phyloP scores from a whole-genome alignment of 2,329 filamentous ascomycete species.

The Plenodomus lindquistii region DNA sequence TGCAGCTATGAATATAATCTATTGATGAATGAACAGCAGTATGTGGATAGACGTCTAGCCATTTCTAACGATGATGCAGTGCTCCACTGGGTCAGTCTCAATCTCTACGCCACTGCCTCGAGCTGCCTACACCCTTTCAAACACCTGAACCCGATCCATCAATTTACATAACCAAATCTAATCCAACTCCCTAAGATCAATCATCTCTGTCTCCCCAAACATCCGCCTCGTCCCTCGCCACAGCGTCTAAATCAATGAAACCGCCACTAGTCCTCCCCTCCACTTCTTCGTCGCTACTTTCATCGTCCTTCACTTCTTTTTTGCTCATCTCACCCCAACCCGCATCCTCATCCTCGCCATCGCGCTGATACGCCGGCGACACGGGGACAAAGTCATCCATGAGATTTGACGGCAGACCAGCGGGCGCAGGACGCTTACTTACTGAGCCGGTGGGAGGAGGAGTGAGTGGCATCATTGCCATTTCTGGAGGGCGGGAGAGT shows the following conservation, averaged over 20 bases:
- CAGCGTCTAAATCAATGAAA: constrained; percentile 39
- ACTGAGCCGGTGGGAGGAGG: constrained; percentile 20
- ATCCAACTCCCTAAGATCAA: background rate
- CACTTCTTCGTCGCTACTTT: constrained; percentile 18
- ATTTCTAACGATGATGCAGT: too few relatives aligned
- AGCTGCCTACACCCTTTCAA: too few relatives aligned
- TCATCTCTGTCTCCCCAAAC: constrained; percentile 42
- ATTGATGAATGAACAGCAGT: too few relatives aligned
- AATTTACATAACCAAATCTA: too few relatives aligned
- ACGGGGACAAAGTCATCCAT: constrained; percentile 43
- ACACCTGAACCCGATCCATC: too few relatives aligned
- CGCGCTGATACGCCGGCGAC: constrained; percentile 18
- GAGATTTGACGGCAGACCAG: constrained; percentile 35
- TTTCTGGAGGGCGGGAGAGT: constrained; percentile 27
- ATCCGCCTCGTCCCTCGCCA: constrained; percentile 41
- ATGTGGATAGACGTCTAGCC: too few relatives aligned
- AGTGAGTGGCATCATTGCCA: constrained; percentile 40
- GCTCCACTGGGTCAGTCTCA: too few relatives aligned
- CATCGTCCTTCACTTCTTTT: constrained; percentile 23
- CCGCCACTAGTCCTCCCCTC: constrained; percentile 15
- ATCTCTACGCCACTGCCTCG: too few relatives aligned
- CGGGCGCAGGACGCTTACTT: constrained; percentile 15
- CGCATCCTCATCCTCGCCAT: constrained; percentile 35
- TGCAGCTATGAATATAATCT: too few relatives aligned
- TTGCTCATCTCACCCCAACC: constrained; percentile 39